Base-by-base conservation (phyloP, 306 rosid genomes). In the Acacia acuminata region DNA sequence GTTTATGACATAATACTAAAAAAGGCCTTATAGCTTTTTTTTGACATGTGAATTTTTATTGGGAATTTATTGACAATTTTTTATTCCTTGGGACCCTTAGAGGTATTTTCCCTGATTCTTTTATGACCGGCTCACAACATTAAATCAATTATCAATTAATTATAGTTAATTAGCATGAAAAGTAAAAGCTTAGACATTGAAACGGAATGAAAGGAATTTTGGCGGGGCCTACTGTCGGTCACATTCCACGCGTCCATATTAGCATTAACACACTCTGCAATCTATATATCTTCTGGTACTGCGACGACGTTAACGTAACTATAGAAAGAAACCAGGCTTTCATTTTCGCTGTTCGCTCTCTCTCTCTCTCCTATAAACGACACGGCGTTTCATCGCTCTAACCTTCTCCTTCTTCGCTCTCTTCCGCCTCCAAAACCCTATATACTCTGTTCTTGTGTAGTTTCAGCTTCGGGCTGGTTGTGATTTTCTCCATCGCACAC, bases 211-310 rank as follows among this genome's bases (percentile, higher is more conserved):
- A 78, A 34, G 70, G 76, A 19, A 70, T 72, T 20, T 60, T 40
- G 72, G 75, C 9, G 81, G 77, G 83, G 25, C 71, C 42, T 22
- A 79, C 22, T 43, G 77, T 81, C 79, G 84, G 84, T 81, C 32
- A 13, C 4, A 32, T 55, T 34, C 82, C 82, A 84, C 84, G 82
- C 81, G 82, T 78, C 77, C 17, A 7, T 51, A 22, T 12, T 2
- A 7, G 10, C 30, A 24, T 42, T 27, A 53, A 30, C 47, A 40
- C 48, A 17, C 61, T n/a, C 25, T 30, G 44, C 34, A 27, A 75
- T 66, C 12, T 40, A 25, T 51, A 51, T 51, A 17, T 51, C 22
- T 1, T 4, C 58, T 17, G n/a, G 17, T 15, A 16, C 61, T 20
- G 63, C 24, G 14, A 45, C 11, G 47, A 19, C 67, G 25, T n/a